Evolutionary conservation across 2,329 filamentous ascomycete species (phyloP).

Genomic region (Diplocarpon rosae): DNA sequence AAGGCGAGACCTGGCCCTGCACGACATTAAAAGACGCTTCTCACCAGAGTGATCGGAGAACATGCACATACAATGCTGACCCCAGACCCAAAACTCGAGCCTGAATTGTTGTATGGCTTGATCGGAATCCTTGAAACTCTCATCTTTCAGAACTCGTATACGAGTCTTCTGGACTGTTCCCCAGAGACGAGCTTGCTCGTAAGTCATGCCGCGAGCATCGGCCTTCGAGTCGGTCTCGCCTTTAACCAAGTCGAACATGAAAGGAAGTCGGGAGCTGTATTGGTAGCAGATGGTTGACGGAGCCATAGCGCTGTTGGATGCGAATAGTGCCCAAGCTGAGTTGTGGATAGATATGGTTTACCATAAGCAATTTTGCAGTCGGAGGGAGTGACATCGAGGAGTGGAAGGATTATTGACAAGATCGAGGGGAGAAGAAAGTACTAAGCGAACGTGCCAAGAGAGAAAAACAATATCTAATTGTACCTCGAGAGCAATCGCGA

Average conservation of each 20-base stretch:
- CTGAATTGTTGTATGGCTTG: slow-evolving; percentile 1
- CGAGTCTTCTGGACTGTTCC: not conserved
- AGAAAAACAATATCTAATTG: too few relatives aligned
- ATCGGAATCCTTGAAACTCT: not conserved
- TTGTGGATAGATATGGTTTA: not conserved
- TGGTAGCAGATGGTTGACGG: not conserved
- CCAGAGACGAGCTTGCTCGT: not conserved
- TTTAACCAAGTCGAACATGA: slow-evolving; percentile 1
- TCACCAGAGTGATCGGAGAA: too few relatives aligned
- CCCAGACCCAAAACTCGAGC: slow-evolving; percentile 1
- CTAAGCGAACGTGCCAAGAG: too few relatives aligned
- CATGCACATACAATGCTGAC: not conserved
- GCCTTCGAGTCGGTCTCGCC: not conserved
- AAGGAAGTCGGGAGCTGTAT: not conserved
- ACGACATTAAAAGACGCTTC: not conserved
- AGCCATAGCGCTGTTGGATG: not conserved
- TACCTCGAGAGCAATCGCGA: too few relatives aligned
- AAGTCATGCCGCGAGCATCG: not conserved
- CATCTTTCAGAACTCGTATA: not conserved
- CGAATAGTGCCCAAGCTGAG: not conserved
- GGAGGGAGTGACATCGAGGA: too few relatives aligned
- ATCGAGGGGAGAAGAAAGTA: too few relatives aligned
- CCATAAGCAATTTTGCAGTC: not conserved
- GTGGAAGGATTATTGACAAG: too few relatives aligned
- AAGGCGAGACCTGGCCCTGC: slow-evolving; percentile 1